Evolutionary conservation across 176 grass and related monocot species (phyloP).

Genomic region (Dactylis glomerata): DNA sequence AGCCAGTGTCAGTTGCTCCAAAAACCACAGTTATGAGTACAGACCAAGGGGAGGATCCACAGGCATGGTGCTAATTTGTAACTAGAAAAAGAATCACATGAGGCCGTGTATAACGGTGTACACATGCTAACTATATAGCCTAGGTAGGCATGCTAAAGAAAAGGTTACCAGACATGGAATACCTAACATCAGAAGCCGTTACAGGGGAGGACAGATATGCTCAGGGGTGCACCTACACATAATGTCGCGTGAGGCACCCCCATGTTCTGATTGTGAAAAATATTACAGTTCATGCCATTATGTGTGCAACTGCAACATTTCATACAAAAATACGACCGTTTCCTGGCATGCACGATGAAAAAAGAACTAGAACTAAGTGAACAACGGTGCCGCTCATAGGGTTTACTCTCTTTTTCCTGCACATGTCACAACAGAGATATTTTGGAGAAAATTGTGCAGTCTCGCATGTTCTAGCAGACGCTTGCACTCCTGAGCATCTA

Average conservation of each 20-base stretch:
- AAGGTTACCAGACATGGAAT: not conserved
- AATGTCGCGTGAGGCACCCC: not conserved
- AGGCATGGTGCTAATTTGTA: not conserved
- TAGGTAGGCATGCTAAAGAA: not conserved
- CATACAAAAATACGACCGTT: not conserved
- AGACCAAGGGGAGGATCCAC: not conserved
- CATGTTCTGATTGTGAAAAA: not conserved
- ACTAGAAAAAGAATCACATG: not conserved
- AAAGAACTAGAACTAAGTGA: not conserved
- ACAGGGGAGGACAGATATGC: not conserved
- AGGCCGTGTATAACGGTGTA: not conserved
- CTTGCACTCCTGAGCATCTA: not conserved
- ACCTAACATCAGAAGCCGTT: not conserved
- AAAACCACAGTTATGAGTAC: not conserved
- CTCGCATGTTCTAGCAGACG: not conserved
- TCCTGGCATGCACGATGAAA: not conserved
- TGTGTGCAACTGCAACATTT: not conserved
- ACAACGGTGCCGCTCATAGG: not conserved
- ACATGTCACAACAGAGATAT: not conserved
- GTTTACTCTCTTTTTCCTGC: slow-evolving; percentile 6
- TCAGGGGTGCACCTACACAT: not conserved
- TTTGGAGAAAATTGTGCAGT: not conserved
- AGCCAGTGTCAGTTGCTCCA: slow-evolving; percentile 16
- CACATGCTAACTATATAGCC: not conserved
- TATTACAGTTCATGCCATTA: not conserved